Evolutionary conservation across 805 yeast species (phyloP), one percentile per base, ranked within the genome.

Genomic region (Wickerhamiella dianesei): DNA sequence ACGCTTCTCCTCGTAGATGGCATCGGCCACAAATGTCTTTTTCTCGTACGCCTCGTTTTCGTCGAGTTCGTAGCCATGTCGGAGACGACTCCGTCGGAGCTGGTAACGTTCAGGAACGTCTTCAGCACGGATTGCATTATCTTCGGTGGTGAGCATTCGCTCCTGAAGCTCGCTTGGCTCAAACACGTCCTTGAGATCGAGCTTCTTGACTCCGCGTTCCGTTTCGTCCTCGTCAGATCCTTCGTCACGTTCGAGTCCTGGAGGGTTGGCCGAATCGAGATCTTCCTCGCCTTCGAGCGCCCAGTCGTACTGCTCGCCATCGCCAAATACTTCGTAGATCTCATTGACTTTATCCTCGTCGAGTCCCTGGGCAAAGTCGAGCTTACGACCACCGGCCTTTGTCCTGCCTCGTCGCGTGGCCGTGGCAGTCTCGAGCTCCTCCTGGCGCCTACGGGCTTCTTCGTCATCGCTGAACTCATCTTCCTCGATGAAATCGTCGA

Each of bases 231-330:
- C 65, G 12, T 55, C 63, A 40, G 60, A 65, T 20, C 48, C 44
- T 17, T 57, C 64, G 9, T 18, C 21, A 18, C 40, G 21, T 19
- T 19, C 18, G 13, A 29, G 41, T 9, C 41, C 44, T 53, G 44
- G 44, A n/a, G 50, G 48, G 21, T 46, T 35, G 4, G 50, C 49
- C 9, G 50, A 61, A 18, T 54, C 58, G n/a, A 48, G 58, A 43
- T 70, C 73, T n/a, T 76, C 79, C 65, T 88, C 96, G 22, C 85
- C 92, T 59, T 86, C 96, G 47, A 92, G 70, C 12, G 98, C 98
- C 97, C 98, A 92, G 48, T 85, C 96, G 64, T 92, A 92, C 59
- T 89, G 96, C 53, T 80, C 87, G 44, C 98, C 98, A 63, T 87
- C 94, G 54, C 98, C 98, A 61, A 92, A 92, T 13, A 92, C 85